phyloP scores from a whole-genome alignment of 257 asterid genomes.

The Haberlea rhodopensis region DNA sequence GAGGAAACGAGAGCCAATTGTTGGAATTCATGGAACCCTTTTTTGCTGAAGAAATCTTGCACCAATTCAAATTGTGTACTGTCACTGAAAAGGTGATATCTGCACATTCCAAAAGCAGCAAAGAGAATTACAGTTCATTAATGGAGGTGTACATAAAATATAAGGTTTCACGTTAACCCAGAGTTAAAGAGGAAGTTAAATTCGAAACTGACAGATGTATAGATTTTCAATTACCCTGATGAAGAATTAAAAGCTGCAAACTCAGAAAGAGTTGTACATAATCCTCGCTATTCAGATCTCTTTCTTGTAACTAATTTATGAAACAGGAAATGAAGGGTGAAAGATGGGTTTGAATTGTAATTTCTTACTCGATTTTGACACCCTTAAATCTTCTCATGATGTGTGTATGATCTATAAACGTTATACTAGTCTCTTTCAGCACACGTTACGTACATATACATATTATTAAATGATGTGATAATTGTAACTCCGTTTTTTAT shows the following conservation, averaged over 20 bases:
- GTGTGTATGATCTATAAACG: no score
- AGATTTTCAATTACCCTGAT: constrained; percentile 23
- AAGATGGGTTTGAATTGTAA: no score
- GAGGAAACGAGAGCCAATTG: constrained; percentile 88
- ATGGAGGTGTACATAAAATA: not conserved
- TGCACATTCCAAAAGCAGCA: constrained; percentile 27
- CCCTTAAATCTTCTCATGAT: no score
- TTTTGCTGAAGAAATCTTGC: not conserved
- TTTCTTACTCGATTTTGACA: no score
- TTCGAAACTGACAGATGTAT: constrained; percentile 20
- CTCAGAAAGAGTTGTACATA: no score
- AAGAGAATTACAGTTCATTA: constrained; percentile 22
- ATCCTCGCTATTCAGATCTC: no score
- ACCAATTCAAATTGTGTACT: not conserved
- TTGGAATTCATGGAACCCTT: constrained; percentile 53
- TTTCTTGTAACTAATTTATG: no score
- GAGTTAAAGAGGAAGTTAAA: not conserved
- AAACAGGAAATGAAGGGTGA: no score
- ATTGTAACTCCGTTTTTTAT: no score
- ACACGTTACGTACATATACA: no score
- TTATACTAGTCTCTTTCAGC: no score
- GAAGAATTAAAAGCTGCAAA: not conserved
- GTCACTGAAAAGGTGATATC: constrained; percentile 27
- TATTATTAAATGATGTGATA: no score
- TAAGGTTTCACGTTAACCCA: not conserved